Base-by-base conservation (phyloP, 2,329 filamentous ascomycete species). In the Colletotrichum sp. region DNA sequence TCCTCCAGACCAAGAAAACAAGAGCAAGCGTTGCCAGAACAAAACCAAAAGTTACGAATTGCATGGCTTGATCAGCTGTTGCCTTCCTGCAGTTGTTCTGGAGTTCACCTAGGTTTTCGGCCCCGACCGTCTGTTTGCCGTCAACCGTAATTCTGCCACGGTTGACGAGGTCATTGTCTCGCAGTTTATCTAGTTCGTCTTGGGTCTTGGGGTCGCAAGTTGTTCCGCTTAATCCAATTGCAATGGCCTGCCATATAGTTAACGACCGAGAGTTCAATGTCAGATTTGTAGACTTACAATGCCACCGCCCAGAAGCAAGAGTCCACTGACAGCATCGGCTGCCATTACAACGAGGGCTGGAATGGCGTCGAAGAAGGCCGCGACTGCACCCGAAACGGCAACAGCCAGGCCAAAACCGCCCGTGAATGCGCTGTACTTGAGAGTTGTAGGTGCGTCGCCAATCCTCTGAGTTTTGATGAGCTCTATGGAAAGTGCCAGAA, bases 281-380 rank as follows among this genome's bases (percentile, higher is more conserved):
- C 28, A 28, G 28, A 28, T 28, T 28, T 28, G 28, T 28, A 28
- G 7, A 28, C 28, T 28, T 30, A 30, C 32, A 6, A 77, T 75
- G 7, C 76, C 76, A n/a, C 75, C 75, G 16, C 43, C 67, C 9
- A 77, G 62, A 5, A 77, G 65, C 7, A 77, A 22, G 1, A 77
- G 9, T 6, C 70, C 76, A 13, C 76, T 71, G 4, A 76, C 25
- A 6, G 66, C 67, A 62, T 77, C 74, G n/a, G 36, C 62, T 15
- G 39, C 66, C 64, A 77, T 68, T 4, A 77, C 70, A 5, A 74
- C 2, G 8, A 70, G 36, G 22, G 66, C 64, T 4, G 76, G 74
- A 22, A 77, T 75, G 6, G 30, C 55, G 6, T 76, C 74, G 25
- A 77, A 58, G n/a, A 76, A 77, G 6, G 60, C 27, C 3, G 70